Evolutionary conservation across 306 rosid genomes (phyloP).

Genomic region (Cicer yamashitae): DNA sequence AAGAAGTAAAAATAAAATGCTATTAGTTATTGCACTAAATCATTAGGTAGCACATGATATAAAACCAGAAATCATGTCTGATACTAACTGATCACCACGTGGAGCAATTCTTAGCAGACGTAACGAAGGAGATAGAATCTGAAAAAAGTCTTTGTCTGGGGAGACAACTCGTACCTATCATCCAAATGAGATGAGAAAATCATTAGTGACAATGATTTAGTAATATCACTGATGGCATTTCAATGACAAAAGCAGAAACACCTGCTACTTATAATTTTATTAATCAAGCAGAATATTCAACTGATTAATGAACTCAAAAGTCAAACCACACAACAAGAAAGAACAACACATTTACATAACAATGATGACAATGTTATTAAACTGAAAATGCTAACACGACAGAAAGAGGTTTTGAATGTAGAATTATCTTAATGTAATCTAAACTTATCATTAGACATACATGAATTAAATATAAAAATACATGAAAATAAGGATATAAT

Average conservation of each 20-base stretch:
- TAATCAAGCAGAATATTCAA: slow-evolving; percentile 15
- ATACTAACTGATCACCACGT: slow-evolving; percentile 89
- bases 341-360: neutral
- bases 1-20: slow-evolving; percentile 21
- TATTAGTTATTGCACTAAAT: slow-evolving; percentile 33
- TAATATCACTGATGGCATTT: slow-evolving; percentile 36
- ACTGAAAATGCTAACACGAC: slow-evolving; percentile 15
- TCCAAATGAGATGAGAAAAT: slow-evolving; percentile 39
- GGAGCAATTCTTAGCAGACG: slow-evolving; percentile 96
- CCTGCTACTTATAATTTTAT: slow-evolving; percentile 23
- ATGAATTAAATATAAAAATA: slow-evolving; percentile 2
- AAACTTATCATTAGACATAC: neutral
- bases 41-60: slow-evolving; percentile 27
- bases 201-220: slow-evolving; percentile 35
- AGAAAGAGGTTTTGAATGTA: slow-evolving; percentile 19
- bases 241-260: slow-evolving; percentile 25
- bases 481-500: neutral
- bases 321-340: neutral
- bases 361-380: neutral
- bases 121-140: slow-evolving; percentile 87
- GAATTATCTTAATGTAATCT: slow-evolving; percentile 8
- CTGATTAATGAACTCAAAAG: neutral
- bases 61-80: slow-evolving; percentile 35
- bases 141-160: slow-evolving; percentile 97
- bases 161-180: slow-evolving; percentile 94